Conservation (phyloP, 179 eudicot species). For the Silene noctiflora region DNA sequence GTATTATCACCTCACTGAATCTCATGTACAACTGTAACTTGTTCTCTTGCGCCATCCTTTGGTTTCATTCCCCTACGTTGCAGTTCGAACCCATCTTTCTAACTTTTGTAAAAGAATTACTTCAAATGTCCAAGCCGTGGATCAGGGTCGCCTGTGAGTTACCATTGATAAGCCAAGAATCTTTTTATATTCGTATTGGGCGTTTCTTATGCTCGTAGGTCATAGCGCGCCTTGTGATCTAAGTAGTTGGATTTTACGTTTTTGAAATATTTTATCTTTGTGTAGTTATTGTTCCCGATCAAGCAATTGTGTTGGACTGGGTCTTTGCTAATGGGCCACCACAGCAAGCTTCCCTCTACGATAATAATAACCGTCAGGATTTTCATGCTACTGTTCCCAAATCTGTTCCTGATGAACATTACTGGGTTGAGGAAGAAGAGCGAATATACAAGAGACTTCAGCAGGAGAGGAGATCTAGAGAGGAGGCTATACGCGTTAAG, state of each 20-base stretch:
- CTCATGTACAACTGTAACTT: neutral
- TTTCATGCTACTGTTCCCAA: conserved; percentile 79
- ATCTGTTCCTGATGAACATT: conserved; percentile 49
- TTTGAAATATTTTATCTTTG: conserved; percentile 16
- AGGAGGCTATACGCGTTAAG: conserved; percentile 74
- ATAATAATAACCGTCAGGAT: conserved; percentile 73
- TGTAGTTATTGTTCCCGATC: conserved; percentile 76
- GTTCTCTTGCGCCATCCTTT: conserved; percentile 2
- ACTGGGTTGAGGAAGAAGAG: conserved; percentile 86
- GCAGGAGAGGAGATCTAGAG: conserved; percentile 66
- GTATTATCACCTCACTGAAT: neutral
- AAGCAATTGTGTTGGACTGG: conserved; percentile 87
- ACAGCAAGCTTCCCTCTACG: conserved; percentile 63
- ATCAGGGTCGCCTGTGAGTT: too few species aligned
- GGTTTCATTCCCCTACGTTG: neutral
- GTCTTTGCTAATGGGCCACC: conserved; percentile 97
- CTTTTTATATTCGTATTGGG: neutral
- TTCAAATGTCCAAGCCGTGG: neutral
- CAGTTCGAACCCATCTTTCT: neutral
- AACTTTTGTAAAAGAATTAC: neutral
- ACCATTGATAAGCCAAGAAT: neutral
- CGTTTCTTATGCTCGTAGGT: neutral
- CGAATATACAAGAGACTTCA: conserved; percentile 60
- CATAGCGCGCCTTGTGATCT: neutral
- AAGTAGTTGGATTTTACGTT: neutral